Percentiles rank a stretch among this genome's conserved stretches.
phyloP scores from a whole-genome alignment of 164 flowering plant genomes.

The Annona squamosa region DNA sequence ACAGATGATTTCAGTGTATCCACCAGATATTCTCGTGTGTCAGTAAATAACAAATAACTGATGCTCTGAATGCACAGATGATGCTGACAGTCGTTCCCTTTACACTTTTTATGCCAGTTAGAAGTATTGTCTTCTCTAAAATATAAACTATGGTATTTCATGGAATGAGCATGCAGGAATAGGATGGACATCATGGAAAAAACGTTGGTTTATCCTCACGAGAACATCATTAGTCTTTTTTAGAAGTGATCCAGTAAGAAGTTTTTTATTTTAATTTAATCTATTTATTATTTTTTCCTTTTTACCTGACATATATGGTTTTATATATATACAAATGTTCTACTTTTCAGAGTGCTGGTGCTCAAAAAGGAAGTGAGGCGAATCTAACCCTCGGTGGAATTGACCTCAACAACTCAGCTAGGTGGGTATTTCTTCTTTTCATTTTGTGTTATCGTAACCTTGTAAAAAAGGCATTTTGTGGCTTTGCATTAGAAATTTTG shows the following conservation, averaged over 20 bases:
- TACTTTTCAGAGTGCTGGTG: slow-evolving; percentile 50
- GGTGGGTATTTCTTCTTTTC: slow-evolving; percentile 46
- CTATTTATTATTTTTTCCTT: background rate
- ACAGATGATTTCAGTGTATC: background rate
- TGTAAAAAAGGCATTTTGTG: background rate
- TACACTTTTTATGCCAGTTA: background rate
- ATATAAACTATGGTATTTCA: background rate
- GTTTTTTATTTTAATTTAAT: slow-evolving; percentile 1
- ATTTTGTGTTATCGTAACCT: slow-evolving; percentile 4
- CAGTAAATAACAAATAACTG: background rate
- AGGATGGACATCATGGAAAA: slow-evolving; percentile 99
- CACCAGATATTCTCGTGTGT: background rate
- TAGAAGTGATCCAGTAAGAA: slow-evolving; percentile 93
- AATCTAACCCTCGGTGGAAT: slow-evolving; percentile 96
- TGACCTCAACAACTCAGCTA: slow-evolving; percentile 99
- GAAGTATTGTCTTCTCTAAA: background rate
- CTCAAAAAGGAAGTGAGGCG: slow-evolving; percentile 77
- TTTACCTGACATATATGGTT: background rate
- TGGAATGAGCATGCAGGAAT: slow-evolving; percentile 39
- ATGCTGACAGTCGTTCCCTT: background rate
- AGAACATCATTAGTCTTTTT: slow-evolving; percentile 87
- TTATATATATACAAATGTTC: background rate
- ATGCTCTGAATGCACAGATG: background rate
- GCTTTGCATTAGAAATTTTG: background rate
- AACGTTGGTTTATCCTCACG: slow-evolving; percentile 93